These are phyloP conservation scores for Draba incana DNA, from an alignment of 345 rosid genomes.

Conservation along the genomic window DNA sequence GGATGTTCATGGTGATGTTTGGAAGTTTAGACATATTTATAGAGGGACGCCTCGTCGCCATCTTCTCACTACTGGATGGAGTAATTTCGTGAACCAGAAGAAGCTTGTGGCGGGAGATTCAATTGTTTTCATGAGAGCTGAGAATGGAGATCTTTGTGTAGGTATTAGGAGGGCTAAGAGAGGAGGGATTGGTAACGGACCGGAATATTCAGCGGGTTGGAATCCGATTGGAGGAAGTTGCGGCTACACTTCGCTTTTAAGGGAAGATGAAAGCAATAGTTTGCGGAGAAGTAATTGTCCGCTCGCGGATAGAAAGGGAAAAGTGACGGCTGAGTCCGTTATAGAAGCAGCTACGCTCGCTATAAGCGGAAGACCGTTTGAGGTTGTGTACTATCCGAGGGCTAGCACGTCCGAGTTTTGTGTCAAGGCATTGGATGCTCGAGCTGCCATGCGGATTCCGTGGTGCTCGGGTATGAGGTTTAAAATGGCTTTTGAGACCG, in stretches of 20 bases:
- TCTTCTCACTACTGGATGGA: slow-evolving; percentile 97
- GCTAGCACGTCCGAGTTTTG: slow-evolving; percentile 86
- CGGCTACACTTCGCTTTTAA: slow-evolving; percentile 51
- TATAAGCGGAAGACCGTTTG: slow-evolving; percentile 65
- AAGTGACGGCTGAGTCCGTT: slow-evolving; percentile 67
- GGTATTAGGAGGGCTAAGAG: slow-evolving; percentile 88
- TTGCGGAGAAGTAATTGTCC: slow-evolving; percentile 46
- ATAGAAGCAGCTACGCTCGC: slow-evolving; percentile 76
- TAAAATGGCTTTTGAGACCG: slow-evolving; percentile 96
- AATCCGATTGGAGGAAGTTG: slow-evolving; percentile 57
- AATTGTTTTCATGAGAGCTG: slow-evolving; percentile 80
- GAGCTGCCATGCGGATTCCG: slow-evolving; percentile 69
- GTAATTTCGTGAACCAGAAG: slow-evolving; percentile 96
- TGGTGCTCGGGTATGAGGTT: slow-evolving; percentile 96
- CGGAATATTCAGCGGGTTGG: slow-evolving; percentile 72
- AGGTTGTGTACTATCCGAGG: slow-evolving; percentile 84
- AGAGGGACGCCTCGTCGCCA: slow-evolving; percentile 97
- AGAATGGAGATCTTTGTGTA: slow-evolving; percentile 89
- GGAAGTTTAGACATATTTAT: slow-evolving; percentile 96
- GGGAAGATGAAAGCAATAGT: slow-evolving; percentile 59
- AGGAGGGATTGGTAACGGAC: slow-evolving; percentile 78
- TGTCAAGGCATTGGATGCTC: slow-evolving; percentile 69
- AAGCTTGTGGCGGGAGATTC: slow-evolving; percentile 98
- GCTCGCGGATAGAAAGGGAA: slow-evolving; percentile 51
- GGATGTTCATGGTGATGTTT: slow-evolving; percentile 86